Conservation (phyloP, 2,329 filamentous ascomycete species). For the Alternaria postmessia region DNA sequence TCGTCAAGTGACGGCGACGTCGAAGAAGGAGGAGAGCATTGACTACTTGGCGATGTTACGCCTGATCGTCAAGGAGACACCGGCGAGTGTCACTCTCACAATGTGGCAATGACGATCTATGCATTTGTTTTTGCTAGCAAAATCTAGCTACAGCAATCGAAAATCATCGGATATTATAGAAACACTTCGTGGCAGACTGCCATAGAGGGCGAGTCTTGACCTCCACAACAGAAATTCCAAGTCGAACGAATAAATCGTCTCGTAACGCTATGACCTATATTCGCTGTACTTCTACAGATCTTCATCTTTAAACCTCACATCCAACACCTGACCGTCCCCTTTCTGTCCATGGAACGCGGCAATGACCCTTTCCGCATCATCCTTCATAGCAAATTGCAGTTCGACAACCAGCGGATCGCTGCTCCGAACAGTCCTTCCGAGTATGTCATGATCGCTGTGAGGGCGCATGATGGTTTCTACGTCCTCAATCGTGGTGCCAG, state of each 20-base stretch:
- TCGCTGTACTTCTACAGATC: background rate
- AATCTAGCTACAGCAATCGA: background rate
- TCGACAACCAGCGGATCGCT: background rate
- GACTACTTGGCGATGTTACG: background rate
- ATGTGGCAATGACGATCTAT: background rate
- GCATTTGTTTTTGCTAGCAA: background rate
- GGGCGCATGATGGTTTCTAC: background rate
- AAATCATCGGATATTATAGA: background rate
- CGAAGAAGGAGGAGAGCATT: background rate
- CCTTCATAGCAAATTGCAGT: background rate
- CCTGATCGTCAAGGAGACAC: background rate
- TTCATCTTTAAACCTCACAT: background rate
- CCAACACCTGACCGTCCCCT: background rate
- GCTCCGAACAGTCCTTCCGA: background rate
- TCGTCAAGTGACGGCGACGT: constrained; percentile 33
- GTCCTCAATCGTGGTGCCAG: background rate
- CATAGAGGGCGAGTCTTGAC: background rate
- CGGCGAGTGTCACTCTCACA: background rate
- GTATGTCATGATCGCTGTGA: background rate
- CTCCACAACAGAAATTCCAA: background rate
- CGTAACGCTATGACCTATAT: background rate
- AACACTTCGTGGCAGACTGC: background rate
- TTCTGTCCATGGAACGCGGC: background rate
- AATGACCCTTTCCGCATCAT: background rate
- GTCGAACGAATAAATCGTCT: background rate